Percentiles rank a stretch among this genome's conserved stretches.
These are phyloP conservation scores for Candida fluviatilis DNA, from an alignment of 805 yeast genomes.

Conservation along the genomic window DNA sequence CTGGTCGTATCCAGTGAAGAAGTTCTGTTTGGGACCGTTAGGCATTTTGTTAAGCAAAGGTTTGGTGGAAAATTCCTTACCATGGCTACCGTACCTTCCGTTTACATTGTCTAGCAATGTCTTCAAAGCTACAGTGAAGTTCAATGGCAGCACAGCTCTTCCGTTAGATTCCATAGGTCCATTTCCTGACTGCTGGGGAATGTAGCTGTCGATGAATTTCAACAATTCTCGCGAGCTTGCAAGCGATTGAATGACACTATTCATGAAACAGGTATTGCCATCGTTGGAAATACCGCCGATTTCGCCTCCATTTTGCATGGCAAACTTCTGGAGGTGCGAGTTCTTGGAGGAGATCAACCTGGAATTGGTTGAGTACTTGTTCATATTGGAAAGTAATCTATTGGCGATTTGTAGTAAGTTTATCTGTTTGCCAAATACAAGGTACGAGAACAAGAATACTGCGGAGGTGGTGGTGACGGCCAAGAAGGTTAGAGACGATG, in stretches of 20 bases:
- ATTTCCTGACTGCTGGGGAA: slow-evolving; percentile 19
- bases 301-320: slow-evolving; percentile 61
- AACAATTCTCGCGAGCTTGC: slow-evolving; percentile 66
- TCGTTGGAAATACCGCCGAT: slow-evolving; percentile 86
- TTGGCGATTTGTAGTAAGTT: slow-evolving; percentile 10
- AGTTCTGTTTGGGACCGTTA: slow-evolving; percentile 72
- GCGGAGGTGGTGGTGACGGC: slow-evolving; percentile 11
- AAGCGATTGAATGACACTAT: slow-evolving; percentile 78
- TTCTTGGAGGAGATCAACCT: slow-evolving; percentile 7
- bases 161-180: too few species aligned
- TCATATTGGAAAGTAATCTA: slow-evolving; percentile 10
- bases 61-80: slow-evolving; percentile 61
- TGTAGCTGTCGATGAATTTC: slow-evolving; percentile 47
- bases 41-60: slow-evolving; percentile 63
- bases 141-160: slow-evolving; percentile 23
- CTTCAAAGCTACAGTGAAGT: slow-evolving; percentile 52
- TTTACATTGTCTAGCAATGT: slow-evolving; percentile 54
- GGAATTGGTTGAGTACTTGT: slow-evolving; percentile 5
- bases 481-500: not conserved
- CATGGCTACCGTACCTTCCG: slow-evolving; percentile 46
- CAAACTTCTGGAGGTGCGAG: slow-evolving; percentile 31
- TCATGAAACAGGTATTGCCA: slow-evolving; percentile 95
- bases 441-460: slow-evolving; percentile 7
- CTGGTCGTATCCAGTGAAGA: slow-evolving; percentile 82
- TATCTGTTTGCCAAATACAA: not conserved